phyloP scores from a whole-genome alignment of 2,329 filamentous ascomycete genomes.

The Alternaria burnsii region DNA sequence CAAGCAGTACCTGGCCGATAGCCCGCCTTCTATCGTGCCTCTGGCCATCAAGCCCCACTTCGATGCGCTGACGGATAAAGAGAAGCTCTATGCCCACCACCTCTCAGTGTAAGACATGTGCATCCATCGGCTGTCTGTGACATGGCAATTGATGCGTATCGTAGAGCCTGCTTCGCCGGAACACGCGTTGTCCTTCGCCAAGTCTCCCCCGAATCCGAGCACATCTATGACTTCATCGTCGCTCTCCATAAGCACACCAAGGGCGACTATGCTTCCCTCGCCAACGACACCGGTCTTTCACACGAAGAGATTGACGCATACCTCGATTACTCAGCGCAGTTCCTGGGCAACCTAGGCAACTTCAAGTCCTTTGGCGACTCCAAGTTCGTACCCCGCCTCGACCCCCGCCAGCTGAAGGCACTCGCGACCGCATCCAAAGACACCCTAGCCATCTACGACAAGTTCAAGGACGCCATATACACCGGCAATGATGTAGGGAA shows the following conservation, averaged over 20 bases:
- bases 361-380: constrained; percentile 62
- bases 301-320: constrained; percentile 49
- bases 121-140: not conserved
- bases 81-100: constrained; percentile 90
- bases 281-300: constrained; percentile 54
- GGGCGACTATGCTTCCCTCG: constrained; percentile 59
- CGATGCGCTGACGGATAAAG: constrained; percentile 74
- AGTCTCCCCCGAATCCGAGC: constrained; percentile 60
- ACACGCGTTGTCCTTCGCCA: constrained; percentile 63
- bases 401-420: constrained; percentile 54
- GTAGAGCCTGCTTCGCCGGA: constrained; percentile 58
- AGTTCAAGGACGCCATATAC: constrained; percentile 57
- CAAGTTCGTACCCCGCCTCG: constrained; percentile 61
- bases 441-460: constrained; percentile 52
- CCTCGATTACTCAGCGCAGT: constrained; percentile 53
- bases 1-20: constrained; percentile 86
- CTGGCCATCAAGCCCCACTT: constrained; percentile 95
- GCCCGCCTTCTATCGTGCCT: constrained; percentile 85
- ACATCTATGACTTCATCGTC: constrained; percentile 64
- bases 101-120: constrained; percentile 46
- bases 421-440: constrained; percentile 53
- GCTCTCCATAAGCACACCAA: constrained; percentile 57
- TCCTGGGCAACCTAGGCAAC: constrained; percentile 64
- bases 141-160: constrained; percentile 5
- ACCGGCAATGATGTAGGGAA: constrained; percentile 52